Evolutionary conservation across 805 yeast species (phyloP).

Genomic region (Candida xiaguanensis): DNA sequence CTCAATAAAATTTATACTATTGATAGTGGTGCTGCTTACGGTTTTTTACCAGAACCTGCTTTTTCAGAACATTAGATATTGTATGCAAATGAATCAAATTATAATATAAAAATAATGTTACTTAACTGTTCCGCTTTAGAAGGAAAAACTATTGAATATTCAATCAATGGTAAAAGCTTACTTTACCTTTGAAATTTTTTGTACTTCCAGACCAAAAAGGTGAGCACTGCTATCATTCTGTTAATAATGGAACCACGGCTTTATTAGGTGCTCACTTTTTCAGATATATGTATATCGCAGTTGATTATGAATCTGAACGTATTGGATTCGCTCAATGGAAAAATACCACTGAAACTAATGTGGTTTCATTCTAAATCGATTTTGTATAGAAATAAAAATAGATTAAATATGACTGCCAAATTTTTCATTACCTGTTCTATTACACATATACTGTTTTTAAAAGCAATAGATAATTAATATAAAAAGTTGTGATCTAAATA

Average conservation of each 20-base stretch:
- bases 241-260: background rate
- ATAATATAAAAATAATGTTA: background rate
- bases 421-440: no score
- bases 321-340: conserved; percentile 2
- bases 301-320: background rate
- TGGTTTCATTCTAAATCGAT: no score
- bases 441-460: no score
- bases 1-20: background rate
- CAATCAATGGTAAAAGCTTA: background rate
- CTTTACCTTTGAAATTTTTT: conserved; percentile 4
- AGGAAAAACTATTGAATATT: background rate
- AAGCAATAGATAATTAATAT: no score
- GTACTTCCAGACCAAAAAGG: background rate
- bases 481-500: no score
- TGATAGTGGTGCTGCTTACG: background rate
- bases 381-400: no score
- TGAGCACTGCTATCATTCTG: background rate
- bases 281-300: conserved; percentile 2
- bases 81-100: background rate
- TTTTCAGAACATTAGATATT: background rate
- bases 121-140: no score
- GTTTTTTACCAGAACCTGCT: background rate
- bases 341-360: conserved; percentile 2
- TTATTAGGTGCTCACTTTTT: background rate
- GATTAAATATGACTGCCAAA: no score